Percentiles rank a stretch among this genome's conserved stretches.
Conservation (phyloP, 495 filamentous ascomycete species). For the Lophiotrema nucula region DNA sequence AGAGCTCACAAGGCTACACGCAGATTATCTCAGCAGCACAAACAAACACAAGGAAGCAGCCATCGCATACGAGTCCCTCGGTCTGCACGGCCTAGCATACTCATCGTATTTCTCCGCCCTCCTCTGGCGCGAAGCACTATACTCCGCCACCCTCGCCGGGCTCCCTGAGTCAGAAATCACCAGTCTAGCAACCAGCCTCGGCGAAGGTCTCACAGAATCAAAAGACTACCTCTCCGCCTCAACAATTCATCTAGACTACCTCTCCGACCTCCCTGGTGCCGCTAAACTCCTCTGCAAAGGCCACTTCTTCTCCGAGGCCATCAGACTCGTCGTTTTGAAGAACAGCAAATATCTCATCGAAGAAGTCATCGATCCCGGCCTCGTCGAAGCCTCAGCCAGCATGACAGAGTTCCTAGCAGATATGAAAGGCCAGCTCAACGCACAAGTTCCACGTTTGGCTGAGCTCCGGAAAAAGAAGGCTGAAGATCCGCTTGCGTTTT, state of each 20-base stretch:
- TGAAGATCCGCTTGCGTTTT: conserved; percentile 66
- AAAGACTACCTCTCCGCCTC: conserved; percentile 82
- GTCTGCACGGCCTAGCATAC: conserved; percentile 66
- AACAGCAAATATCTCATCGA: conserved; percentile 49
- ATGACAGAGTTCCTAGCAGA: conserved; percentile 89
- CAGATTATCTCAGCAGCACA: conserved; percentile 67
- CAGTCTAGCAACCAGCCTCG: conserved; percentile 64
- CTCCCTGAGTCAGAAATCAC: conserved; percentile 56
- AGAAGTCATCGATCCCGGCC: conserved; percentile 68
- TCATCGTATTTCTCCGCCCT: conserved; percentile 77
- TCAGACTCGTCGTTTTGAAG: conserved; percentile 62
- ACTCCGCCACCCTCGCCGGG: conserved; percentile 65
- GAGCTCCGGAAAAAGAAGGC: conserved; percentile 78
- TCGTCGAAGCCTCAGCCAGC: conserved; percentile 71
- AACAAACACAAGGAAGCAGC: conserved; percentile 83
- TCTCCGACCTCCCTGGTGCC: conserved; percentile 65
- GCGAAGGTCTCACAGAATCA: conserved; percentile 69
- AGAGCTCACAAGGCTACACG: conserved; percentile 71
- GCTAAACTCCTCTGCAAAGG: conserved; percentile 75
- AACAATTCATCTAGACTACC: conserved; percentile 75
- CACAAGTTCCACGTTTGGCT: conserved; percentile 78
- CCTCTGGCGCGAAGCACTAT: conserved; percentile 87
- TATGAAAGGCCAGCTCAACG: conserved; percentile 76
- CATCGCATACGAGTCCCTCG: conserved; percentile 83
- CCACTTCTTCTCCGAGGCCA: conserved; percentile 78